These are phyloP conservation scores for Heterobasidion annosum DNA, from an alignment of 1,284 basidiomycete genomes.

Conservation along the genomic window DNA sequence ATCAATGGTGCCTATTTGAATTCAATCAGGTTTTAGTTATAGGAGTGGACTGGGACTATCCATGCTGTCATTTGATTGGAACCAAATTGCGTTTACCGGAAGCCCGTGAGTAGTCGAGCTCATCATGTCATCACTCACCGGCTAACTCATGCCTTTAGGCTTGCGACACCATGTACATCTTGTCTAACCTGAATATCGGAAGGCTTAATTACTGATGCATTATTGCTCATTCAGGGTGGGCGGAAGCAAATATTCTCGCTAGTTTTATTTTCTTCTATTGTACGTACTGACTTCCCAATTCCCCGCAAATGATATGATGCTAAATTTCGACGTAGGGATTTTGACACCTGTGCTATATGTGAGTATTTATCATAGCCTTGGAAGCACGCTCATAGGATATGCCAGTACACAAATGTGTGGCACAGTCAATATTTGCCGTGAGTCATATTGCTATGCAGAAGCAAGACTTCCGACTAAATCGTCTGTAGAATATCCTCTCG, in stretches of 20 bases:
- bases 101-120: conserved; percentile 40
- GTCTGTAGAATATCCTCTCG: conserved; percentile 33
- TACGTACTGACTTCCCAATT: not conserved
- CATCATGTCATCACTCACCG: not conserved
- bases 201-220: no score
- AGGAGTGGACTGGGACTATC: conserved; percentile 64
- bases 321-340: conserved; percentile 2
- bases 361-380: not conserved
- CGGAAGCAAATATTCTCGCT: conserved; percentile 9
- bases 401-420: conserved; percentile 57
- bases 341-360: conserved; percentile 8
- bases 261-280: conserved; percentile 6
- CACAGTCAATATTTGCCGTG: conserved; percentile 44
- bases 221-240: conserved; percentile 6
- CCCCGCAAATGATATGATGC: not conserved
- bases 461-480: not conserved
- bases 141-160: not conserved
- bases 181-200: no score
- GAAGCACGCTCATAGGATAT: conserved; percentile 48
- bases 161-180: conserved; percentile 1
- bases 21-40: conserved; percentile 20
- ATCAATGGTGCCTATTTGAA: not conserved
- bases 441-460: not conserved
- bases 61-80: conserved; percentile 61
- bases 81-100: conserved; percentile 19